These are phyloP conservation scores for Brassica carinata DNA, from an alignment of 345 rosid genomes.

Conservation along the genomic window DNA sequence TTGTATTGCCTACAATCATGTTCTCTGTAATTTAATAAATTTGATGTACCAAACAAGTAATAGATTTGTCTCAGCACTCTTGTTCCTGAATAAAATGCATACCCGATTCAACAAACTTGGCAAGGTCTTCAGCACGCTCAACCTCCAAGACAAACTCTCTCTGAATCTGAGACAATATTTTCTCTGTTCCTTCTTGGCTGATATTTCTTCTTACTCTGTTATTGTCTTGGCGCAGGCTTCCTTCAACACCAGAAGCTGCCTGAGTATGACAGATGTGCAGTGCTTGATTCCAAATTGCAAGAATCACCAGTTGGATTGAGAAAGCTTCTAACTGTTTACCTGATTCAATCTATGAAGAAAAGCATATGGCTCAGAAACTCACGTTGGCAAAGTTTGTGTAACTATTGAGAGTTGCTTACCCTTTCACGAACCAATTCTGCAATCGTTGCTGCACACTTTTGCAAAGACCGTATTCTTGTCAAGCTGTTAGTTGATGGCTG, in stretches of 20 bases:
- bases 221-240: slow-evolving; percentile 66
- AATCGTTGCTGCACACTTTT: slow-evolving; percentile 68
- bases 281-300: slow-evolving; percentile 97
- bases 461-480: slow-evolving; percentile 83
- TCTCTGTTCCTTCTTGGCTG: slow-evolving; percentile 49
- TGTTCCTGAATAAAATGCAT: slow-evolving; percentile 32
- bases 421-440: slow-evolving; percentile 64
- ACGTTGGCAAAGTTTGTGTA: background rate
- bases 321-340: slow-evolving; percentile 77
- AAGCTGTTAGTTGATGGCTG: slow-evolving; percentile 64
- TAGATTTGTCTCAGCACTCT: background rate
- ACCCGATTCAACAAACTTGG: slow-evolving; percentile 83
- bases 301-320: slow-evolving; percentile 94
- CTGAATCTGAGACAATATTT: slow-evolving; percentile 63
- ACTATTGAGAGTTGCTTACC: slow-evolving; percentile 44
- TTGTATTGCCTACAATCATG: slow-evolving; percentile 57
- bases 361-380: slow-evolving; percentile 23
- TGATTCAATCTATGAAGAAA: slow-evolving; percentile 50
- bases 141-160: slow-evolving; percentile 80
- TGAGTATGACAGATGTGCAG: slow-evolving; percentile 89
- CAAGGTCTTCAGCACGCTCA: slow-evolving; percentile 85
- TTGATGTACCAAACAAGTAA: background rate
- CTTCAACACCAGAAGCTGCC: slow-evolving; percentile 89
- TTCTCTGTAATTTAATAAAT: slow-evolving; percentile 10
- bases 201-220: slow-evolving; percentile 51